A percentile compares a stretch with the other conserved stretches of the same genome.
phyloP scores from a whole-genome alignment of 2,329 filamentous ascomycete species.

The Epichloe bromicola region DNA sequence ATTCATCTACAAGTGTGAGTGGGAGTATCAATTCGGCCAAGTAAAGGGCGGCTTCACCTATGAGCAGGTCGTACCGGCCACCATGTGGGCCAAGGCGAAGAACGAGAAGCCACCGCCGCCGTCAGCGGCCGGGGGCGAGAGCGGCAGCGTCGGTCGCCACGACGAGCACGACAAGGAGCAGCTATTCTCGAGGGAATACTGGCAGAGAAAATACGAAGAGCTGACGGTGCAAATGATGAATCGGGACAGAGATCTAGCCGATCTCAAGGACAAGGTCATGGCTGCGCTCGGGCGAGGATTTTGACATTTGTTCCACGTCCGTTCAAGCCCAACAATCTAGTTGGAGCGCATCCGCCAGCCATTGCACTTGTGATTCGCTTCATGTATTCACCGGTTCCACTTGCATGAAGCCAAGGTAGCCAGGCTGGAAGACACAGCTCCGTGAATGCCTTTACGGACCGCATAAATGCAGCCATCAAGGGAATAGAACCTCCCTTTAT shows the following conservation, averaged over 20 bases:
- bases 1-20: slow-evolving; percentile 37
- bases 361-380: too few relatives aligned
- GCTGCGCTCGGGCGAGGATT: slow-evolving; percentile 18
- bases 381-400: too few relatives aligned
- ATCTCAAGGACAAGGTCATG: slow-evolving; percentile 30
- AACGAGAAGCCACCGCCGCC: slow-evolving; percentile 7
- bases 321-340: too few relatives aligned
- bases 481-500: too few relatives aligned
- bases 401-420: too few relatives aligned
- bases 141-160: slow-evolving; percentile 5
- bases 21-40: slow-evolving; percentile 43
- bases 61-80: slow-evolving; percentile 32
- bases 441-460: too few relatives aligned
- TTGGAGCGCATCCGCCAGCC: too few relatives aligned
- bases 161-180: slow-evolving; percentile 3
- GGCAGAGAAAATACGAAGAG: slow-evolving; percentile 41
- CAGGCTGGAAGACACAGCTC: too few relatives aligned
- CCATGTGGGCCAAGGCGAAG: slow-evolving; percentile 25
- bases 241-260: slow-evolving; percentile 38
- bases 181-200: slow-evolving; percentile 24
- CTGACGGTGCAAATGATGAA: slow-evolving; percentile 47
- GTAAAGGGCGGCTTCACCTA: slow-evolving; percentile 40
- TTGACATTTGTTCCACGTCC: not conserved
- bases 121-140: slow-evolving; percentile 6
- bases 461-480: too few relatives aligned